These are phyloP conservation scores for Coniella vitis DNA, from an alignment of 2,329 filamentous ascomycete species.

Conservation along the genomic window DNA sequence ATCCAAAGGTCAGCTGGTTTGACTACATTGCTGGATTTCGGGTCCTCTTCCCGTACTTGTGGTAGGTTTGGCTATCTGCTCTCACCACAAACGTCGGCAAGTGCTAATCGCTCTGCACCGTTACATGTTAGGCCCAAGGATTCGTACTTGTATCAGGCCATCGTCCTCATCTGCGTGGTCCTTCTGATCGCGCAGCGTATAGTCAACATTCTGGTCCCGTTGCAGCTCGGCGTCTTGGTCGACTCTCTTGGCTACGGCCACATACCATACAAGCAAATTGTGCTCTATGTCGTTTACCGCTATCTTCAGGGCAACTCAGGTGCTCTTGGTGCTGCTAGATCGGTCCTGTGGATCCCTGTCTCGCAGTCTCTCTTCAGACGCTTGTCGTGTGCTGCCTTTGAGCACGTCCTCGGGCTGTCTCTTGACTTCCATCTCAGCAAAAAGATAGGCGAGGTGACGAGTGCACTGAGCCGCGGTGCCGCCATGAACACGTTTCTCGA, in stretches of 20 bases:
- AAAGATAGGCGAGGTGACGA: conserved; percentile 44
- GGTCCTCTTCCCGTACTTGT: conserved; percentile 39
- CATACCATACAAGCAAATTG: conserved; percentile 35
- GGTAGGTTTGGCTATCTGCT: conserved; percentile 18
- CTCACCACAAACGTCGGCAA: conserved; percentile 10
- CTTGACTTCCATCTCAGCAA: conserved; percentile 46
- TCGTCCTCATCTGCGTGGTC: conserved; percentile 33
- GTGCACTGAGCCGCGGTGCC: conserved; percentile 39
- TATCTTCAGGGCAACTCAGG: conserved; percentile 40
- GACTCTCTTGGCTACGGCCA: conserved; percentile 32
- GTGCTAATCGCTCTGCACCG: conserved; percentile 6
- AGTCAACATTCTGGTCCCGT: conserved; percentile 37
- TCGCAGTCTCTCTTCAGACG: conserved; percentile 36
- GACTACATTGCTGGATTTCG: conserved; percentile 40
- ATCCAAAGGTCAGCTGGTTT: conserved; percentile 34
- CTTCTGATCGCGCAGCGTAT: conserved; percentile 35
- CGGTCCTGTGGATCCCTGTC: conserved; percentile 42
- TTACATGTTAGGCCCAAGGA: conserved; percentile 30
- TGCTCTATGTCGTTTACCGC: conserved; percentile 37
- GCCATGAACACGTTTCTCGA: conserved; percentile 44
- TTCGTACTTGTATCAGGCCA: conserved; percentile 32
- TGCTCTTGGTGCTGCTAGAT: conserved; percentile 33
- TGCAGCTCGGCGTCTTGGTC: conserved; percentile 35
- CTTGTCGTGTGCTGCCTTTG: conserved; percentile 38
- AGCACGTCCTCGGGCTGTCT: conserved; percentile 39